Percentiles rank a stretch among this genome's conserved stretches.
Conservation (phyloP, 2,329 filamentous ascomycete genomes). For the Sclerotiophoma versabilis region DNA sequence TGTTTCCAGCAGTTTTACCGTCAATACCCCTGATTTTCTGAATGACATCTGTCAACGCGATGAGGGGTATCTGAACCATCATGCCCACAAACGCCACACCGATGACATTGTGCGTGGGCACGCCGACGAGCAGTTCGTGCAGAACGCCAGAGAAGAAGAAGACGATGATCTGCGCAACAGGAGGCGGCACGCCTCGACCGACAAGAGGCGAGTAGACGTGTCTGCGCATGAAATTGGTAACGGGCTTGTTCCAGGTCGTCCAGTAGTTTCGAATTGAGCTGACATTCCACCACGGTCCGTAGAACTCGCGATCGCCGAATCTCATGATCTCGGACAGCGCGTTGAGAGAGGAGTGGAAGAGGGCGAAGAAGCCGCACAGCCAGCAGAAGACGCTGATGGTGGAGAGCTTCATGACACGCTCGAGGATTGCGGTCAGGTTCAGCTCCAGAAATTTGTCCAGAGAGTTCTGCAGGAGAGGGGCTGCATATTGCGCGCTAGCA, state of each 20-base stretch:
- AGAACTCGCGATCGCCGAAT: conserved; percentile 94
- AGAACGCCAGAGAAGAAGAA: conserved; percentile 88
- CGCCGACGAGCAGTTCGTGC: conserved; percentile 90
- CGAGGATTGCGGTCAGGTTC: conserved; percentile 80
- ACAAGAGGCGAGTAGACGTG: conserved; percentile 91
- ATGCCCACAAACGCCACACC: conserved; percentile 94
- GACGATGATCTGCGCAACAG: conserved; percentile 76
- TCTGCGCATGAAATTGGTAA: conserved; percentile 94
- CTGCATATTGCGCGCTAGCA: conserved; percentile 90
- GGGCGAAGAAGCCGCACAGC: conserved; percentile 95
- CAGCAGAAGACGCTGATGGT: conserved; percentile 96
- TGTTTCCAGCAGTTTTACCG: conserved; percentile 84
- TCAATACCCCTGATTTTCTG: conserved; percentile 78
- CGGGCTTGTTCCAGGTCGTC: conserved; percentile 97
- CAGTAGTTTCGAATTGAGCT: conserved; percentile 85
- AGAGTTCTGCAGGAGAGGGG: conserved; percentile 87
- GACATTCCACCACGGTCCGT: conserved; percentile 96
- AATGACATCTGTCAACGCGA: conserved; percentile 78
- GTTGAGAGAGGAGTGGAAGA: conserved; percentile 94
- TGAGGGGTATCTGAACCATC: conserved; percentile 90
- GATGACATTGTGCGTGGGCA: conserved; percentile 93
- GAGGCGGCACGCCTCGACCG: conserved; percentile 78
- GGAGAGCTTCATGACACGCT: conserved; percentile 91
- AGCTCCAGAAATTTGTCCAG: conserved; percentile 84
- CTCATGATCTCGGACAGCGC: conserved; percentile 86